phyloP scores from a whole-genome alignment of 2,329 filamentous ascomycete species.

The Fusarium neocosmosporiellum region DNA sequence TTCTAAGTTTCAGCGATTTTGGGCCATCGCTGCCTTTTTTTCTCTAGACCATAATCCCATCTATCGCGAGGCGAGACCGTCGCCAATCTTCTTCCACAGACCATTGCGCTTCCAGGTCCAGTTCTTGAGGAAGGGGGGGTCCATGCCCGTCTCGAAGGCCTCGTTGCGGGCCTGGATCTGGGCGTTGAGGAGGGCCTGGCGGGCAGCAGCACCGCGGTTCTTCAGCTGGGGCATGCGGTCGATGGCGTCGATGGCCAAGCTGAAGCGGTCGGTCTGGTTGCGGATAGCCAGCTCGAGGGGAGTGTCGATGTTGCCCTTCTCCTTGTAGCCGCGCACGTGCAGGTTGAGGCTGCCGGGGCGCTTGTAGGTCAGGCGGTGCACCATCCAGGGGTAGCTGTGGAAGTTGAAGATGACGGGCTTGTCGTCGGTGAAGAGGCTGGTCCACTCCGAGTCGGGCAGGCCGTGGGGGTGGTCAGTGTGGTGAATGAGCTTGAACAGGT shows the following conservation, averaged over 20 bases:
- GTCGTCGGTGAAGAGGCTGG: slow-evolving; percentile 76
- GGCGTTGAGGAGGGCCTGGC: slow-evolving; percentile 72
- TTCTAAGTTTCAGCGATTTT: slow-evolving; percentile 10
- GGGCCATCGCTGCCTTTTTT: background rate
- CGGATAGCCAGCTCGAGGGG: slow-evolving; percentile 82
- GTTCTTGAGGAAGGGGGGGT: slow-evolving; percentile 72
- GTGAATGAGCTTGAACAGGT: slow-evolving; percentile 83
- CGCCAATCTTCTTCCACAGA: slow-evolving; percentile 50
- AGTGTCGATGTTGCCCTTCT: slow-evolving; percentile 88
- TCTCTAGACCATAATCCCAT: slow-evolving; percentile 11
- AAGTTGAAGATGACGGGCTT: slow-evolving; percentile 85
- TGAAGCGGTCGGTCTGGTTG: slow-evolving; percentile 82
- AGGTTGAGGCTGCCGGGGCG: slow-evolving; percentile 75
- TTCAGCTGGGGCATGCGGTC: slow-evolving; percentile 72
- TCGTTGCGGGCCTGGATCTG: slow-evolving; percentile 73
- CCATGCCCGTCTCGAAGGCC: slow-evolving; percentile 77
- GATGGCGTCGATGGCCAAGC: slow-evolving; percentile 80
- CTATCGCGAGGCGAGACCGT: slow-evolving; percentile 41
- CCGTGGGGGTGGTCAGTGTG: slow-evolving; percentile 79
- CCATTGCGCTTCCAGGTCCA: slow-evolving; percentile 72
- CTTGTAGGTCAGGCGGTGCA: slow-evolving; percentile 82
- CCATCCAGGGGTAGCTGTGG: slow-evolving; percentile 84
- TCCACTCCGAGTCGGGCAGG: slow-evolving; percentile 73
- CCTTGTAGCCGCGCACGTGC: slow-evolving; percentile 81
- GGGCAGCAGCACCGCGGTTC: slow-evolving; percentile 70